Percentiles rank a stretch among this genome's conserved stretches.
Evolutionary conservation across 2,329 filamentous ascomycete genomes (phyloP).

Genomic region (Colletotrichum costaricense): DNA sequence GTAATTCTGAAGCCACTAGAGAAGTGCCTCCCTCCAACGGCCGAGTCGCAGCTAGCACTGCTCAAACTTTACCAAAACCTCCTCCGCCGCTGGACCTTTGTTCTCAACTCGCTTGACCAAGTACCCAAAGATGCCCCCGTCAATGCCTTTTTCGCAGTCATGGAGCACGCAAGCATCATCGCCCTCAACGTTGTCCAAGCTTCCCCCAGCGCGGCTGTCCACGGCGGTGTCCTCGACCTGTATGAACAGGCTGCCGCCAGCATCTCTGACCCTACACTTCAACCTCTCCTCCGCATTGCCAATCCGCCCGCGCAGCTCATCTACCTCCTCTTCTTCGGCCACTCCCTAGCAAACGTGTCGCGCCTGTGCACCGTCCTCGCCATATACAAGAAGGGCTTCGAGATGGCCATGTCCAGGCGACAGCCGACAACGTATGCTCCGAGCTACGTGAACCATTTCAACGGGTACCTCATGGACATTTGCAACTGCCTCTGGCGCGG

Average conservation of each 20-base stretch:
- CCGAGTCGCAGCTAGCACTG: constrained; percentile 67
- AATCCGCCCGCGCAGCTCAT: constrained; percentile 76
- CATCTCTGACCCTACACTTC: constrained; percentile 62
- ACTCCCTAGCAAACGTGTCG: constrained; percentile 72
- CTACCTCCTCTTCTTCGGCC: constrained; percentile 77
- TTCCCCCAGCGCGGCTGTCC: constrained; percentile 52
- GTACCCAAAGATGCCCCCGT: constrained; percentile 49
- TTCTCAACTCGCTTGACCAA: constrained; percentile 53
- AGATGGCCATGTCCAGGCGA: constrained; percentile 63
- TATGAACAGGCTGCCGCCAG: constrained; percentile 71
- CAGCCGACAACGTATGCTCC: constrained; percentile 60
- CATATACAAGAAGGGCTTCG: constrained; percentile 79
- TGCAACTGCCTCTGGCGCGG: constrained; percentile 87
- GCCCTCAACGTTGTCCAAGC: constrained; percentile 70
- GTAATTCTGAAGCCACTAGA: constrained; percentile 65
- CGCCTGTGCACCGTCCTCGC: constrained; percentile 77
- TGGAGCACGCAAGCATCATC: constrained; percentile 65
- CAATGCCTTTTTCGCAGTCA: constrained; percentile 52
- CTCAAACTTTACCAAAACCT: constrained; percentile 76
- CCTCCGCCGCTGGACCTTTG: constrained; percentile 68
- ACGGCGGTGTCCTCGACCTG: constrained; percentile 75
- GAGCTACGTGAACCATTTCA: constrained; percentile 76
- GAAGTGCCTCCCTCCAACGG: constrained; percentile 38
- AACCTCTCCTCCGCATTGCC: constrained; percentile 70
- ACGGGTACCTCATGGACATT: constrained; percentile 87